Conservation (phyloP, 768 basidiomycete species). For the Pholiota molesta region DNA sequence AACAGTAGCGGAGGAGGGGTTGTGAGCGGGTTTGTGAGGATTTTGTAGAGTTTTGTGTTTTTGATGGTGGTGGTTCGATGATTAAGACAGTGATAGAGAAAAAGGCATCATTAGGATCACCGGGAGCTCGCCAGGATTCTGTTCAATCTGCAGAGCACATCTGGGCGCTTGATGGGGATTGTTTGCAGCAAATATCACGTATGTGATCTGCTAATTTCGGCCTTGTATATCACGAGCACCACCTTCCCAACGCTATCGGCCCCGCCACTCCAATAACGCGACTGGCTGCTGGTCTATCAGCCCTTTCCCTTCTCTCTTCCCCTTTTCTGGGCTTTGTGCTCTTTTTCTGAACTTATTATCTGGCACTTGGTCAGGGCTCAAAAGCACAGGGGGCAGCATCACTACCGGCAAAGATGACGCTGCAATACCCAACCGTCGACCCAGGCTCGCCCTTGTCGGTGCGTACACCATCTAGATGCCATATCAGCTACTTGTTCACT, state of each 20-base stretch:
- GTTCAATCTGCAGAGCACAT: too few relatives aligned
- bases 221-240: neutral
- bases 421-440: neutral
- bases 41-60: too few relatives aligned
- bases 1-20: too few relatives aligned
- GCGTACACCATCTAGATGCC: neutral
- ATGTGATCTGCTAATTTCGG: neutral
- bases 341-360: neutral
- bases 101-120: too few relatives aligned
- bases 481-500: neutral
- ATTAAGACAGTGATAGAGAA: too few relatives aligned
- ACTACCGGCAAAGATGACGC: neutral
- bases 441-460: neutral
- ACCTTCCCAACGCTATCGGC: neutral
- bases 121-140: too few relatives aligned
- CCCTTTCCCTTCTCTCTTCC: neutral
- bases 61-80: too few relatives aligned
- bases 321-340: neutral
- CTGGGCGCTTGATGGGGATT: too few relatives aligned
- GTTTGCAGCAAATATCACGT: neutral
- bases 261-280: neutral
- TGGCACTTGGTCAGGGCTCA: neutral
- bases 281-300: neutral
- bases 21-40: too few relatives aligned
- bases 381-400: neutral